phyloP scores from a whole-genome alignment of 1,284 basidiomycete species.

The Microbotryum silenes-acaulis region DNA sequence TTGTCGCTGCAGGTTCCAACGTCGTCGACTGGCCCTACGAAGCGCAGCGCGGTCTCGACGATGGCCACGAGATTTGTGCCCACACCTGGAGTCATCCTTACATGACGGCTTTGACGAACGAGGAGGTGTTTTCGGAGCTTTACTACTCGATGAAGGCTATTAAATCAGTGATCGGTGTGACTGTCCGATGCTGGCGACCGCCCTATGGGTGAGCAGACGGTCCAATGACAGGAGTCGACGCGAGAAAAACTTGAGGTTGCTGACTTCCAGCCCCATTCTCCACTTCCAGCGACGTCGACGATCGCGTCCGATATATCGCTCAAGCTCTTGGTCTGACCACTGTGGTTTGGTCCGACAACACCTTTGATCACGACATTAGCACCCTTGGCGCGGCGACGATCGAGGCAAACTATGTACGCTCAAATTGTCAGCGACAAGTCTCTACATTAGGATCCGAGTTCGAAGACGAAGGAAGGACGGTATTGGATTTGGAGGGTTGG shows the following conservation, averaged over 20 bases:
- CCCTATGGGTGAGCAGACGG: constrained; percentile 43
- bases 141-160: constrained; percentile 49
- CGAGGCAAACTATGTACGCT: constrained; percentile 43
- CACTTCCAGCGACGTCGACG: constrained; percentile 46
- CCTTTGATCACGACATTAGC: constrained; percentile 23
- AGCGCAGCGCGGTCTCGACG: constrained; percentile 45
- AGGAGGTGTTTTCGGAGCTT: constrained; percentile 50
- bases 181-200: constrained; percentile 40
- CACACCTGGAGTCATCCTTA: constrained; percentile 44
- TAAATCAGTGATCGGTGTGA: constrained; percentile 48
- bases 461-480: no score
- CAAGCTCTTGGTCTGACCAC: constrained; percentile 45
- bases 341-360: constrained; percentile 47
- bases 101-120: constrained; percentile 46
- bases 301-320: constrained; percentile 50
- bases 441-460: no score
- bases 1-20: constrained; percentile 43
- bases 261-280: not conserved
- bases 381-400: constrained; percentile 32
- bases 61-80: constrained; percentile 41
- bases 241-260: not conserved
- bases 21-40: constrained; percentile 50
- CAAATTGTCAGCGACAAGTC: no score
- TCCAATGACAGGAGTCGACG: not conserved
- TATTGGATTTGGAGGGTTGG: no score